Evolutionary conservation across 1,284 basidiomycete species (phyloP).

Genomic region (Cryptococcus sp.): DNA sequence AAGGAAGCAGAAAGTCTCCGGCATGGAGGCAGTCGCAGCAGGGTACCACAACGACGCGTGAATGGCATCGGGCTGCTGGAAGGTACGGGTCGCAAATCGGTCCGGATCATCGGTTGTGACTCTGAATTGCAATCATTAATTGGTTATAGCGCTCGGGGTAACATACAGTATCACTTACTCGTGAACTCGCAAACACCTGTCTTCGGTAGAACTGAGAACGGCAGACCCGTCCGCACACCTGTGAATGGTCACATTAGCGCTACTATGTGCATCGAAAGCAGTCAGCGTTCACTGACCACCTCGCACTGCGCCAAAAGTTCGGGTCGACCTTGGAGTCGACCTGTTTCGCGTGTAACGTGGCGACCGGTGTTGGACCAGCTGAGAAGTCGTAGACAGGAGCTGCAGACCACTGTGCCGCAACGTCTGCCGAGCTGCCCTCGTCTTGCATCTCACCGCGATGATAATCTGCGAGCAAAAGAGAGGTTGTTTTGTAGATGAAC

Average conservation of each 20-base stretch:
- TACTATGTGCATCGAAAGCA: neutral
- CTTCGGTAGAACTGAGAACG: slow-evolving; percentile 46
- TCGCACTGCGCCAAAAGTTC: slow-evolving; percentile 44
- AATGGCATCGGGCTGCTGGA: slow-evolving; percentile 66
- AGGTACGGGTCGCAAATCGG: slow-evolving; percentile 12
- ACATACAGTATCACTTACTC: slow-evolving; percentile 24
- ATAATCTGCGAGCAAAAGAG: too few relatives aligned
- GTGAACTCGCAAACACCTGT: slow-evolving; percentile 39
- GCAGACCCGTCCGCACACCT: slow-evolving; percentile 48
- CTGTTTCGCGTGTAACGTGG: slow-evolving; percentile 4
- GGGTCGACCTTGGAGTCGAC: slow-evolving; percentile 5
- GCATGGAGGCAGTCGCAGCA: slow-evolving; percentile 61
- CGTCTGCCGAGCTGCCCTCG: too few relatives aligned
- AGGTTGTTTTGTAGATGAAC: too few relatives aligned
- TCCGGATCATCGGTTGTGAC: too few relatives aligned
- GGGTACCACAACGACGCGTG: slow-evolving; percentile 82
- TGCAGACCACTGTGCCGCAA: slow-evolving; percentile 20
- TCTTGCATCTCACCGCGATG: too few relatives aligned
- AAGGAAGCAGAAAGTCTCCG: slow-evolving; percentile 74
- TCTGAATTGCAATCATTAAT: too few relatives aligned
- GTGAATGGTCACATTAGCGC: slow-evolving; percentile 7
- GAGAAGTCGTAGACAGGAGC: slow-evolving; percentile 31
- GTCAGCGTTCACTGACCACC: slow-evolving; percentile 34
- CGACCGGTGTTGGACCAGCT: neutral
- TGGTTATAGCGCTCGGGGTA: too few relatives aligned